These are phyloP conservation scores for Cystofilobasidium bisporidii DNA, from an alignment of 768 basidiomycete species.

Conservation along the genomic window DNA sequence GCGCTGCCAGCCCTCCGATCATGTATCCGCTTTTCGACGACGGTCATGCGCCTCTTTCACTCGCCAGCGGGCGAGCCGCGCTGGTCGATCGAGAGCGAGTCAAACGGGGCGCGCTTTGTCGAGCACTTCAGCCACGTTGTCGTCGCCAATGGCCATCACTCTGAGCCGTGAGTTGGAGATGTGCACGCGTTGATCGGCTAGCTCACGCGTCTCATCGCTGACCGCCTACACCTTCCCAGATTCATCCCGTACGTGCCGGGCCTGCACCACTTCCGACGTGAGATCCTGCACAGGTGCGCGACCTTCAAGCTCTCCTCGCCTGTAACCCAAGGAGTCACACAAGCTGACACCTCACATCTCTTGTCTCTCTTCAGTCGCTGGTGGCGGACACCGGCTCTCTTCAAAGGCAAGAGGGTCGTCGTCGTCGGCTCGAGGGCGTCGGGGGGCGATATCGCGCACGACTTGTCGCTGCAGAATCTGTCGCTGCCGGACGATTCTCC, in stretches of 20 bases:
- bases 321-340: too few species aligned
- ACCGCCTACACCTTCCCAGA: neutral
- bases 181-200: neutral
- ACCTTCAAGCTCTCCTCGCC: neutral
- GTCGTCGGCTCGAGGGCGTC: slow-evolving; percentile 20
- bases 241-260: slow-evolving; percentile 23
- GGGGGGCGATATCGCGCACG: slow-evolving; percentile 20
- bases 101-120: neutral
- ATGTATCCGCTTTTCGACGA: slow-evolving; percentile 12
- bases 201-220: neutral
- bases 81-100: slow-evolving; percentile 19
- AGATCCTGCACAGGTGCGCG: slow-evolving; percentile 10
- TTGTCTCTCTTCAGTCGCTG: neutral
- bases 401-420: slow-evolving; percentile 12
- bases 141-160: slow-evolving; percentile 20
- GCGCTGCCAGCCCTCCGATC: neutral
- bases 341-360: too few species aligned
- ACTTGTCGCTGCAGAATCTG: slow-evolving; percentile 16
- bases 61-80: slow-evolving; percentile 10
- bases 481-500: neutral
- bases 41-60: slow-evolving; percentile 6
- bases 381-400: slow-evolving; percentile 9
- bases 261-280: slow-evolving; percentile 8
- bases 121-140: slow-evolving; percentile 21
- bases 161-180: neutral